phyloP scores from a whole-genome alignment of 352 stramenopile genomes.

The Thraustochytrium sp. region DNA sequence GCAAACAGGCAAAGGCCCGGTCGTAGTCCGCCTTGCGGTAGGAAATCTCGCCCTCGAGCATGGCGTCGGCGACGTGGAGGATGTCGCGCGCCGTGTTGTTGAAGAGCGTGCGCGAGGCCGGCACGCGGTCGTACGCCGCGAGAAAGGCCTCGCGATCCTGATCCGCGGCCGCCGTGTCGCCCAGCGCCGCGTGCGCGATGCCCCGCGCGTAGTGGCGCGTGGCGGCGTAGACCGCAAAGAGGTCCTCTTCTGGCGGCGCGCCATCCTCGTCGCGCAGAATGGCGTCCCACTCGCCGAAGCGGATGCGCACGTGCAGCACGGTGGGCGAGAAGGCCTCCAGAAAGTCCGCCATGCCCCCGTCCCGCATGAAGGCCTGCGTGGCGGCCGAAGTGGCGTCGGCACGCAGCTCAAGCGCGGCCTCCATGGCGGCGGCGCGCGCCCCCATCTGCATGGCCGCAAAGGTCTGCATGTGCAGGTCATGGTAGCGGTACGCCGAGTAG shows the following conservation, averaged over 20 bases:
- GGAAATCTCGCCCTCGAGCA: constrained; percentile 66
- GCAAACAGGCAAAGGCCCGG: constrained; percentile 58
- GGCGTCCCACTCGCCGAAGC: constrained; percentile 66
- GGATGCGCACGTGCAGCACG: constrained; percentile 61
- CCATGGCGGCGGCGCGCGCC: constrained; percentile 57
- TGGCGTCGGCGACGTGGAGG: constrained; percentile 60
- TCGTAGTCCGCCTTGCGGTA: constrained; percentile 62
- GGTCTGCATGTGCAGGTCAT: constrained; percentile 64
- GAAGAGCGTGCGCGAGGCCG: constrained; percentile 11
- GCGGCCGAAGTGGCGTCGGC: constrained; percentile 36
- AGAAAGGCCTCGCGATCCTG: constrained; percentile 55
- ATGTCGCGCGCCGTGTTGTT: constrained; percentile 52
- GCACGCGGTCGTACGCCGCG: constrained; percentile 47
- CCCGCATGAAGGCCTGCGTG: constrained; percentile 54
- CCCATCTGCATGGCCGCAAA: constrained; percentile 60
- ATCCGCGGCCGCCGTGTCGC: constrained; percentile 55
- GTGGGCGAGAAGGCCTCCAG: constrained; percentile 60
- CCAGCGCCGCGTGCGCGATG: constrained; percentile 59
- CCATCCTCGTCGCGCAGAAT: constrained; percentile 57
- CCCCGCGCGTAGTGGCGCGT: constrained; percentile 59
- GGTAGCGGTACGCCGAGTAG: constrained; percentile 65
- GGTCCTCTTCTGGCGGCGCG: constrained; percentile 48
- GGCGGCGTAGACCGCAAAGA: constrained; percentile 60
- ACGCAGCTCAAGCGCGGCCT: constrained; percentile 53
- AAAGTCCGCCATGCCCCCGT: constrained; percentile 56